These are phyloP conservation scores for Vitellaria paradoxa DNA, from an alignment of 179 eudicot genomes.

Conservation along the genomic window DNA sequence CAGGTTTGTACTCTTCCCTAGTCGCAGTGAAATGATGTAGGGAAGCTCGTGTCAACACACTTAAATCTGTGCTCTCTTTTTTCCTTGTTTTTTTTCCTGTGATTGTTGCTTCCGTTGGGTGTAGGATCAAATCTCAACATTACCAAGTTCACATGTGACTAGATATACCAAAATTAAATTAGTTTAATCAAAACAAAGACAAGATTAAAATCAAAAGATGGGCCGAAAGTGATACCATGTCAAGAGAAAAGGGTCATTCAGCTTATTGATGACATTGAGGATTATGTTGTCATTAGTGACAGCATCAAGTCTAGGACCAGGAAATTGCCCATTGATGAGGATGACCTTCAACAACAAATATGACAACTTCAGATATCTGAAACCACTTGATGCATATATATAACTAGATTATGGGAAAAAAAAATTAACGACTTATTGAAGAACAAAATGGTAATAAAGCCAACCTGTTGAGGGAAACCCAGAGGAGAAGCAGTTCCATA, in stretches of 20 bases:
- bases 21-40: too few relatives aligned
- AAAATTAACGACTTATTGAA: background rate
- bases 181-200: background rate
- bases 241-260: conserved; percentile 81
- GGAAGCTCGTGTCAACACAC: too few relatives aligned
- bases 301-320: conserved; percentile 78
- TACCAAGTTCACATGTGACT: too few relatives aligned
- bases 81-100: too few relatives aligned
- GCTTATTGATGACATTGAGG: conserved; percentile 72
- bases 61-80: too few relatives aligned
- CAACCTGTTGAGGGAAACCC: conserved; percentile 76
- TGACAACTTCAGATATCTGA: background rate
- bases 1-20: too few relatives aligned
- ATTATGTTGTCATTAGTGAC: conserved; percentile 88
- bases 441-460: background rate
- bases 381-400: background rate
- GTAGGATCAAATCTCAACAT: too few relatives aligned
- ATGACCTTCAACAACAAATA: conserved; percentile 56
- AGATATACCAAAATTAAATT: background rate
- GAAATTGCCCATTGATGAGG: conserved; percentile 89
- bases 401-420: background rate
- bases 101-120: too few relatives aligned
- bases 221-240: conserved; percentile 53
- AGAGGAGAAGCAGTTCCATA: conserved; percentile 80
- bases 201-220: background rate